phyloP scores from a whole-genome alignment of 441 rosid species.

The Bocquillonia castaneifolia region DNA sequence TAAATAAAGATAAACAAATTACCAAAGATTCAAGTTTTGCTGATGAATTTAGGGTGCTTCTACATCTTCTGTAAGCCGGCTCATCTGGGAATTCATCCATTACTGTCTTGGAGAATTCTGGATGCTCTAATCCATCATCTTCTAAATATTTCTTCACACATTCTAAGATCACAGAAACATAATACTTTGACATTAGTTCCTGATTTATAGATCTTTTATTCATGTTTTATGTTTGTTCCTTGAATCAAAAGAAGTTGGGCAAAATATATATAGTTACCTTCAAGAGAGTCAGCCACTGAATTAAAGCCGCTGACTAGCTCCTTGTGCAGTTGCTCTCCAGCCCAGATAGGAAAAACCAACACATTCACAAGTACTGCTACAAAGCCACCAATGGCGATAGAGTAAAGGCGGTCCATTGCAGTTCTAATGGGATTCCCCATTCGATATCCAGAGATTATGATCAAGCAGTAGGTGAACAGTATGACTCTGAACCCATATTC shows the following conservation, averaged over 20 bases:
- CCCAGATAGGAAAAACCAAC: slow-evolving; percentile 54
- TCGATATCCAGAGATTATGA: slow-evolving; percentile 56
- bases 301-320: slow-evolving; percentile 47
- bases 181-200: slow-evolving; percentile 5
- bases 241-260: background rate
- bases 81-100: slow-evolving; percentile 65
- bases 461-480: slow-evolving; percentile 61
- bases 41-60: slow-evolving; percentile 44
- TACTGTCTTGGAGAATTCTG: slow-evolving; percentile 48
- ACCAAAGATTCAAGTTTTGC: slow-evolving; percentile 56
- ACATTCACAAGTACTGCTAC: slow-evolving; percentile 63
- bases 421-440: slow-evolving; percentile 58
- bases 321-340: slow-evolving; percentile 56
- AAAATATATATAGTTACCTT: slow-evolving; percentile 34
- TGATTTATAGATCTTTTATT: background rate
- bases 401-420: slow-evolving; percentile 59
- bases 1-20: background rate
- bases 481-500: slow-evolving; percentile 63
- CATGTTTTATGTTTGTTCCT: background rate
- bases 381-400: slow-evolving; percentile 59
- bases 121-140: slow-evolving; percentile 44
- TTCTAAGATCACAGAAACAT: slow-evolving; percentile 30
- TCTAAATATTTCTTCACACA: slow-evolving; percentile 62
- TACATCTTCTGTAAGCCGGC: slow-evolving; percentile 53
- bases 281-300: slow-evolving; percentile 56